These are phyloP conservation scores for Metschnikowia chrysomelidarum DNA, from an alignment of 805 yeast species.

Conservation along the genomic window DNA sequence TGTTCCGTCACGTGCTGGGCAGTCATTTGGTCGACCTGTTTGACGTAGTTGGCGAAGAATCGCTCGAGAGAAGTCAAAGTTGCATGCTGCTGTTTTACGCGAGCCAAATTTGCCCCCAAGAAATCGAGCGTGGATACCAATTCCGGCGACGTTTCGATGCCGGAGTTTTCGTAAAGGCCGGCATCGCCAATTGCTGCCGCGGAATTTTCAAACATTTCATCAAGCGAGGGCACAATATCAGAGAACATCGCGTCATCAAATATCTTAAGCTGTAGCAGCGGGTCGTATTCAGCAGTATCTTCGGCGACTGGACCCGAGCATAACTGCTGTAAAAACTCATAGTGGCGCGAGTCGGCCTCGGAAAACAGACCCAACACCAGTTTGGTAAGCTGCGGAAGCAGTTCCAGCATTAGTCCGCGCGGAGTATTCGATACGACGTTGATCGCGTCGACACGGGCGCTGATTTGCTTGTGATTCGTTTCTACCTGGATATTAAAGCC, in stretches of 20 bases:
- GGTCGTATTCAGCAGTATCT: neutral
- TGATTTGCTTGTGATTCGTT: slow-evolving; percentile 78
- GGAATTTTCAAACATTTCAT: slow-evolving; percentile 39
- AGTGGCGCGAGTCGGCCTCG: slow-evolving; percentile 33
- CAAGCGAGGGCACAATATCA: slow-evolving; percentile 50
- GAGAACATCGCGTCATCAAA: slow-evolving; percentile 65
- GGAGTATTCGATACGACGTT: slow-evolving; percentile 47
- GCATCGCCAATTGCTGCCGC: slow-evolving; percentile 41
- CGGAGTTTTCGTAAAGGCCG: slow-evolving; percentile 59
- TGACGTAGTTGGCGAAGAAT: slow-evolving; percentile 51
- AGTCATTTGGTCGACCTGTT: slow-evolving; percentile 15
- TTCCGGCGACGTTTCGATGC: slow-evolving; percentile 54
- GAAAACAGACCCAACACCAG: slow-evolving; percentile 19
- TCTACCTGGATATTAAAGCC: slow-evolving; percentile 83
- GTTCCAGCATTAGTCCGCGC: slow-evolving; percentile 13
- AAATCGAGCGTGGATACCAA: slow-evolving; percentile 55
- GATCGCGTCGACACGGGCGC: slow-evolving; percentile 77
- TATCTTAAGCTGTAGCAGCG: slow-evolving; percentile 18
- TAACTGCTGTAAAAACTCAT: slow-evolving; percentile 35
- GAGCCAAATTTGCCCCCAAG: slow-evolving; percentile 53
- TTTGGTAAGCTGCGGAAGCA: slow-evolving; percentile 16
- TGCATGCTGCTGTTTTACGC: slow-evolving; percentile 58
- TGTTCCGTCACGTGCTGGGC: slow-evolving; percentile 7
- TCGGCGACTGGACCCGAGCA: slow-evolving; percentile 9
- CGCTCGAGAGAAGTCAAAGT: slow-evolving; percentile 52